phyloP scores from a whole-genome alignment of 164 flowering plant species.

The Echeveria elegans region DNA sequence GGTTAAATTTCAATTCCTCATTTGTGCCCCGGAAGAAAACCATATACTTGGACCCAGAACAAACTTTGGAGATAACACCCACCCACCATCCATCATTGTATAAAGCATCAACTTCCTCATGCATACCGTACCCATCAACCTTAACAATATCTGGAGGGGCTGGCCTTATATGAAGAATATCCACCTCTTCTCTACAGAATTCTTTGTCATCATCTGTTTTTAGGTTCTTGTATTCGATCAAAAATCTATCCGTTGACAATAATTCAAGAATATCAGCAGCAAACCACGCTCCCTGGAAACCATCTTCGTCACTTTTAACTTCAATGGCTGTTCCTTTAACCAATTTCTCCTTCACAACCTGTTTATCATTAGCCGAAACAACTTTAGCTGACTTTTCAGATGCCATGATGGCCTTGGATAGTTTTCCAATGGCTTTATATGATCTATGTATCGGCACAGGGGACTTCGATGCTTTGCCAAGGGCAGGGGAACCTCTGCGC shows the following conservation, averaged over 20 bases:
- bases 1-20: slow-evolving; percentile 44
- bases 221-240: slow-evolving; percentile 49
- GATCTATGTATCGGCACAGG: not conserved
- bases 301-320: slow-evolving; percentile 80
- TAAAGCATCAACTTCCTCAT: slow-evolving; percentile 71
- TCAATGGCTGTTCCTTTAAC: slow-evolving; percentile 46
- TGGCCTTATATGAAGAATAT: slow-evolving; percentile 49
- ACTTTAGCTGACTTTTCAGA: slow-evolving; percentile 6
- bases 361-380: slow-evolving; percentile 10
- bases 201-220: slow-evolving; percentile 50
- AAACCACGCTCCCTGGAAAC: slow-evolving; percentile 72
- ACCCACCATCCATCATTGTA: slow-evolving; percentile 94
- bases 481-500: not conserved
- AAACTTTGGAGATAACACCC: slow-evolving; percentile 56
- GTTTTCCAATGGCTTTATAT: not conserved
- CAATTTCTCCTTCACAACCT: slow-evolving; percentile 14
- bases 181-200: slow-evolving; percentile 47
- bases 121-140: slow-evolving; percentile 22
- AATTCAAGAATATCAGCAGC: slow-evolving; percentile 41
- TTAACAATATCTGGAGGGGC: slow-evolving; percentile 35
- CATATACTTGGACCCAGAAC: slow-evolving; percentile 25
- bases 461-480: not conserved
- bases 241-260: slow-evolving; percentile 26
- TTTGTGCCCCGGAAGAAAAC: slow-evolving; percentile 47
- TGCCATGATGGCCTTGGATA: not conserved